These are phyloP conservation scores for Atkinsonella hypoxylon DNA, from an alignment of 2,329 filamentous ascomycete genomes.

Conservation along the genomic window DNA sequence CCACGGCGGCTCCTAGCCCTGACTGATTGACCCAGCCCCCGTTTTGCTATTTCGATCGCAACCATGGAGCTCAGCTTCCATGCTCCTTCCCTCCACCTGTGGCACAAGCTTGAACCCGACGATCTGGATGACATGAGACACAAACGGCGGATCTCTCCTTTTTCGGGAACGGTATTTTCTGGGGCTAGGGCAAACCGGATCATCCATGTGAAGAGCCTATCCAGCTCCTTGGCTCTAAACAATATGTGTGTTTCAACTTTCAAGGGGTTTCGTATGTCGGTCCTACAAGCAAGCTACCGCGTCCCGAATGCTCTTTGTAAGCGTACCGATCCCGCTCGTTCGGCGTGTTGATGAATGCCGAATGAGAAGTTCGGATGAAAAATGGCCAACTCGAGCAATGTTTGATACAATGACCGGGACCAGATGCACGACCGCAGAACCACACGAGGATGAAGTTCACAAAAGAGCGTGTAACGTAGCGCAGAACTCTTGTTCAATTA, in stretches of 20 bases:
- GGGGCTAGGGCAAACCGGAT: not conserved
- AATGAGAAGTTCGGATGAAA: not conserved
- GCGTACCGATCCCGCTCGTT: conserved; percentile 1
- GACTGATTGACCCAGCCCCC: not conserved
- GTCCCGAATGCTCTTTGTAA: too few relatives aligned
- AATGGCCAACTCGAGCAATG: not conserved
- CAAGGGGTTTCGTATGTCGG: not conserved
- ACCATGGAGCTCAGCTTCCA: not conserved
- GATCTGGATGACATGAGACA: conserved; percentile 6
- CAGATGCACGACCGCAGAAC: not conserved
- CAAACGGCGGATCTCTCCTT: not conserved
- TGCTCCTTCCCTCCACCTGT: not conserved
- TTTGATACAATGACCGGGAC: not conserved
- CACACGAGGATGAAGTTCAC: not conserved
- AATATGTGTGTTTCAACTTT: not conserved
- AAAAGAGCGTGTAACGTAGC: conserved; percentile 3
- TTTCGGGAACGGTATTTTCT: not conserved
- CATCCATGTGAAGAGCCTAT: not conserved
- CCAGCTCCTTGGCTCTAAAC: conserved; percentile 1
- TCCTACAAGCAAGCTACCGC: not conserved
- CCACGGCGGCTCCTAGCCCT: conserved; percentile 4
- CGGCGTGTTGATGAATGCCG: conserved; percentile 4
- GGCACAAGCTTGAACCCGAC: conserved; percentile 1
- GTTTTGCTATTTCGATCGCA: not conserved
- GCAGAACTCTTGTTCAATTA: not conserved